Evolutionary conservation across 176 grass and related monocot species (phyloP).

Genomic region (Puya raimondii): DNA sequence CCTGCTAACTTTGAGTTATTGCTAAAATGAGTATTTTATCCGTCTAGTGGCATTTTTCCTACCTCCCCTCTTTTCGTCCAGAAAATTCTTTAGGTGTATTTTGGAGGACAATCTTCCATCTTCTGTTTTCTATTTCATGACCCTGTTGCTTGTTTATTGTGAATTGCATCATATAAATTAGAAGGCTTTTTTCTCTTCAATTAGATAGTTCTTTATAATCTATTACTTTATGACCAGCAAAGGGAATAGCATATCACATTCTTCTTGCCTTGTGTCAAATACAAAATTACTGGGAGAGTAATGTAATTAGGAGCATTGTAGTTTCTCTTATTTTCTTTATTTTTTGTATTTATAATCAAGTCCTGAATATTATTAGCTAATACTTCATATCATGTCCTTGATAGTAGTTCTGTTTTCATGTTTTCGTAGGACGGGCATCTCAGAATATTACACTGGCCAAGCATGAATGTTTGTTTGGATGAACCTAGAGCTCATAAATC

Average conservation of each 20-base stretch:
- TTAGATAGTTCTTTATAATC: not conserved
- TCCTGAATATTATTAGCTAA: not conserved
- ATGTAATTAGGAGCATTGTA: not conserved
- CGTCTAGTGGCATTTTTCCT: too few species aligned
- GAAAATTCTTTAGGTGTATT: too few species aligned
- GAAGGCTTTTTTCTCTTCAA: not conserved
- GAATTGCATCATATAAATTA: not conserved
- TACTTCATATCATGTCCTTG: not conserved
- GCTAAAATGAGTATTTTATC: too few species aligned
- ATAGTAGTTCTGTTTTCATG: conserved; percentile 13
- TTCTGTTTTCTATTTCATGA: not conserved
- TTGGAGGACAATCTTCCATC: not conserved
- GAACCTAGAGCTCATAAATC: conserved; percentile 95
- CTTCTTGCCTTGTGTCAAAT: too few species aligned
- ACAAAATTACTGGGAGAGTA: too few species aligned
- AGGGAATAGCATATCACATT: too few species aligned
- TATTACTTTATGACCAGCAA: too few species aligned
- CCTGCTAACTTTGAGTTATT: too few species aligned
- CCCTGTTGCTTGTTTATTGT: not conserved
- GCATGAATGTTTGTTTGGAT: conserved; percentile 75
- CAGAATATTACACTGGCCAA: conserved; percentile 92
- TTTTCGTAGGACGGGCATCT: conserved; percentile 74
- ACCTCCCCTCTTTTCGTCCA: too few species aligned
- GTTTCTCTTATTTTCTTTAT: not conserved
- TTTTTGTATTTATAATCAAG: not conserved